Conservation (phyloP, 208 protist species). For the Porcisia deanei region DNA sequence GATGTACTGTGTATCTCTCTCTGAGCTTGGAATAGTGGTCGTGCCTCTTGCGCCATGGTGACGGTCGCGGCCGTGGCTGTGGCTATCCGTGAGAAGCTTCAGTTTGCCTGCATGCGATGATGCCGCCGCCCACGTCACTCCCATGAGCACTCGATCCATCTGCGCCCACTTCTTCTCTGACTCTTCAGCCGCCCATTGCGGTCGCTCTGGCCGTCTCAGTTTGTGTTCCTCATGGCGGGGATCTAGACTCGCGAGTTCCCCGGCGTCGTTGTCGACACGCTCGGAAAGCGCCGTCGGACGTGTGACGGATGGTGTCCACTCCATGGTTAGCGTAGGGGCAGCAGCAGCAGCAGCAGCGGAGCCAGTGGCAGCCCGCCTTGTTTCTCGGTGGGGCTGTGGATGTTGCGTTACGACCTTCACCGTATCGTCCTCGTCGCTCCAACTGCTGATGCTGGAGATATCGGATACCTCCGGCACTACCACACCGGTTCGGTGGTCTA, state of each 20-base stretch:
- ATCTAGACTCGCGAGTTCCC: background rate
- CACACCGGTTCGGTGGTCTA: background rate
- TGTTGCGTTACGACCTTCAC: background rate
- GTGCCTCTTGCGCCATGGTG: background rate
- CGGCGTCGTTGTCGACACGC: background rate
- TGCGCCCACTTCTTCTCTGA: background rate
- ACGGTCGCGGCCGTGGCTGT: background rate
- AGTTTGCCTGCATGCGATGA: background rate
- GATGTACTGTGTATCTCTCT: background rate
- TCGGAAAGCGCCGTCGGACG: background rate
- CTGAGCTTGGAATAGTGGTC: background rate
- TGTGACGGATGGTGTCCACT: background rate
- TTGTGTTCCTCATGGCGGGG: background rate
- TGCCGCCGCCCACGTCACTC: background rate
- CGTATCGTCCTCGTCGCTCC: constrained; percentile 1
- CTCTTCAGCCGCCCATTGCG: background rate
- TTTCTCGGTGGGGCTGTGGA: background rate
- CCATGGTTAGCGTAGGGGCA: background rate
- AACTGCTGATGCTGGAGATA: constrained; percentile 19
- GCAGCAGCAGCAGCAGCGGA: background rate
- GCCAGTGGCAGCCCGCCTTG: background rate
- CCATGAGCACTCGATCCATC: constrained; percentile 2
- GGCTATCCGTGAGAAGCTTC: background rate
- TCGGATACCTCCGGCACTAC: background rate
- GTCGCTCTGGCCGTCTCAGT: background rate